Evolutionary conservation across 352 stramenopile genomes (phyloP).

Genomic region (Pythium insidiosum): DNA sequence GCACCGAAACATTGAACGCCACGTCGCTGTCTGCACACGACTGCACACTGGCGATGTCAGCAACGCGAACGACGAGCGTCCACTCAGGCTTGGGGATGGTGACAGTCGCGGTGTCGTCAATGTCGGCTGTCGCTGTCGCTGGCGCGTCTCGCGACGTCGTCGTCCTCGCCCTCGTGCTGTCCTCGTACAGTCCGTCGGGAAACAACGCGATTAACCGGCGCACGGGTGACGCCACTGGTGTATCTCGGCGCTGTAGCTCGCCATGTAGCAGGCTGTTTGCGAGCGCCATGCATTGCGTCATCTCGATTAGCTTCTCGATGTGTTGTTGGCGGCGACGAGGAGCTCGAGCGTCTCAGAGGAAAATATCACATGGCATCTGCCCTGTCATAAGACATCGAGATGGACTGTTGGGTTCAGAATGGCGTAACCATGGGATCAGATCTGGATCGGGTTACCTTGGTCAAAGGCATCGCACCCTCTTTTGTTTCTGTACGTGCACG

Average conservation of each 20-base stretch:
- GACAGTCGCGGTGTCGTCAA: neutral
- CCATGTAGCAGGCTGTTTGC: constrained; percentile 16
- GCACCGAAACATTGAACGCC: neutral
- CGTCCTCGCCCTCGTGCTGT: neutral
- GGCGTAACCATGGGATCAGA: too few relatives aligned
- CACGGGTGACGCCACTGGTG: too few relatives aligned
- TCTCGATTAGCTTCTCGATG: neutral
- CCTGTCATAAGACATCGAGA: too few relatives aligned
- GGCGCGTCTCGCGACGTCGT: neutral
- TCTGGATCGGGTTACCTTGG: too few relatives aligned
- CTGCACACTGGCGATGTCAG: neutral
- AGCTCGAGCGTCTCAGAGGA: too few relatives aligned
- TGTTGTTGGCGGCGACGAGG: too few relatives aligned
- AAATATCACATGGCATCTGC: too few relatives aligned
- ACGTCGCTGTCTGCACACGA: neutral
- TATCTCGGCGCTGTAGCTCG: too few relatives aligned
- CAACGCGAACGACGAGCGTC: neutral
- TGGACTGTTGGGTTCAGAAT: too few relatives aligned
- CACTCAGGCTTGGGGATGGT: neutral
- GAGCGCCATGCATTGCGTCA: constrained; percentile 8
- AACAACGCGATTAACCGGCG: too few relatives aligned
- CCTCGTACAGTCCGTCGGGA: neutral
- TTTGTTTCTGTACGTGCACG: too few relatives aligned
- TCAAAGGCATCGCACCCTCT: too few relatives aligned
- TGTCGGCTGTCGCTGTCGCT: neutral